Evolutionary conservation across 495 filamentous ascomycete genomes (phyloP).

Genomic region (Trichoderma asperelloides): DNA sequence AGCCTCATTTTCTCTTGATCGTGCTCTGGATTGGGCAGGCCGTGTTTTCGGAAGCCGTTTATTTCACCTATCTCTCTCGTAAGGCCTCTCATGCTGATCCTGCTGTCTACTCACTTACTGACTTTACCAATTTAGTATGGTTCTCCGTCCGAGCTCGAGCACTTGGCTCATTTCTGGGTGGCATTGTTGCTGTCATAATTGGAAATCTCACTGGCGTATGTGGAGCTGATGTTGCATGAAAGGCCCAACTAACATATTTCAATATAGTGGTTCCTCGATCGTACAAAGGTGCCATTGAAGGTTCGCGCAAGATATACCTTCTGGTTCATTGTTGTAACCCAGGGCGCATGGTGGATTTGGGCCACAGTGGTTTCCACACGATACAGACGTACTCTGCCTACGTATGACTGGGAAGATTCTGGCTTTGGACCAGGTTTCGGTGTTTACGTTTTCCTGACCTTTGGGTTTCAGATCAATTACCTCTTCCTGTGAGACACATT

Average conservation of each 20-base stretch:
- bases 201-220: slow-evolving; percentile 46
- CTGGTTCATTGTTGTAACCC: slow-evolving; percentile 37
- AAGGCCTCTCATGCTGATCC: slow-evolving; percentile 6
- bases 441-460: slow-evolving; percentile 48
- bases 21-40: slow-evolving; percentile 52
- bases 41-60: slow-evolving; percentile 52
- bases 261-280: slow-evolving; percentile 41
- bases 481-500: slow-evolving; percentile 42
- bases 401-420: slow-evolving; percentile 47
- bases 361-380: slow-evolving; percentile 46
- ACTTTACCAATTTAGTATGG: slow-evolving; percentile 31
- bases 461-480: slow-evolving; percentile 56
- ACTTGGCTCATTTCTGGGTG: slow-evolving; percentile 52
- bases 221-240: not conserved
- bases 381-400: slow-evolving; percentile 40
- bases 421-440: slow-evolving; percentile 51
- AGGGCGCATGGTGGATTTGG: slow-evolving; percentile 57
- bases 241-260: not conserved
- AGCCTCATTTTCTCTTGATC: slow-evolving; percentile 45
- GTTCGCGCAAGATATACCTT: slow-evolving; percentile 32
- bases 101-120: not conserved
- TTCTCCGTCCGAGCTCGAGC: slow-evolving; percentile 54
- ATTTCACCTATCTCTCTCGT: slow-evolving; percentile 48
- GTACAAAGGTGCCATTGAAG: slow-evolving; percentile 37
- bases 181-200: slow-evolving; percentile 46